Percentiles rank a stretch among this genome's conserved stretches.
Evolutionary conservation across 331 rosid species (phyloP).

Genomic region (Telfairia occidentalis): DNA sequence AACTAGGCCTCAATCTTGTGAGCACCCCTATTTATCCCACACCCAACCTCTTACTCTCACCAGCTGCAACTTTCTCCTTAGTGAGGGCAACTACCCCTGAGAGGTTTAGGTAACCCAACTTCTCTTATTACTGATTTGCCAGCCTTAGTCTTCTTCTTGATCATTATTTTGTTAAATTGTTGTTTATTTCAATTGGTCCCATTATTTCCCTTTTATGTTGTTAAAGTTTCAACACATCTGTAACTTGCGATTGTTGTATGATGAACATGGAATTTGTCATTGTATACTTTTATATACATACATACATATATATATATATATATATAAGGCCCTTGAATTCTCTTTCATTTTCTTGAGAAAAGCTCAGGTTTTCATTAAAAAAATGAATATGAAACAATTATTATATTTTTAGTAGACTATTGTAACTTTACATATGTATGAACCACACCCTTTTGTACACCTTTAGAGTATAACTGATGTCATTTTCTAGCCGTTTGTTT

Average conservation of each 20-base stretch:
- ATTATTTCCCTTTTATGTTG: neutral
- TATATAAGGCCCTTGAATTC: no score
- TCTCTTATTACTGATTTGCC: neutral
- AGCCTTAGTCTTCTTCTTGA: neutral
- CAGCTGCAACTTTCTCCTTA: neutral
- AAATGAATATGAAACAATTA: neutral
- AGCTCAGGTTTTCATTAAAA: neutral
- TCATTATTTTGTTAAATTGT: neutral
- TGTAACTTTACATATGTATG: neutral
- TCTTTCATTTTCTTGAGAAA: no score
- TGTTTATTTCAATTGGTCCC: neutral
- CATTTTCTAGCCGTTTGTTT: neutral
- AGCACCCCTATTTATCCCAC: neutral
- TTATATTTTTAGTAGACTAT: neutral
- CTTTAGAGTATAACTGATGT: neutral
- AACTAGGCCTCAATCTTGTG: neutral
- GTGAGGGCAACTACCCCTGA: neutral
- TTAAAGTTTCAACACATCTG: neutral
- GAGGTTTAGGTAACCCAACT: conserved; percentile 1
- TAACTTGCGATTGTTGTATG: neutral
- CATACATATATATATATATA: no score
- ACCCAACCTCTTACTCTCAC: neutral
- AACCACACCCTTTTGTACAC: neutral
- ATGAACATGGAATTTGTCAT: neutral
- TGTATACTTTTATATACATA: no score